These are phyloP conservation scores for Tieghemostelium lacteum DNA, from an alignment of 78 protist genomes.

Conservation along the genomic window DNA sequence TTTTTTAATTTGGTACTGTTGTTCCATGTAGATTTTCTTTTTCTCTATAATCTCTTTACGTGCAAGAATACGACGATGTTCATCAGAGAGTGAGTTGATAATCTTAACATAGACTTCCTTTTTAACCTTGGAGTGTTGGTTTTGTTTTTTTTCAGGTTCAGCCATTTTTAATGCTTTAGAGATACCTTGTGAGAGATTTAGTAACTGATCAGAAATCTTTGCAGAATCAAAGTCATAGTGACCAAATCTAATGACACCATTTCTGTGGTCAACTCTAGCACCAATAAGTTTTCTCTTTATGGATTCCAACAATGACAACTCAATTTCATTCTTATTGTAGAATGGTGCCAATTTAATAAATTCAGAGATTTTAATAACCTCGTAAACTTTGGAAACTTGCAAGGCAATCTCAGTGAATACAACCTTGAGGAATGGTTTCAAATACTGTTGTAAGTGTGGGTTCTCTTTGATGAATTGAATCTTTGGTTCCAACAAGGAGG, in stretches of 20 bases:
- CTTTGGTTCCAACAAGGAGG: slow-evolving; percentile 44
- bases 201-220: slow-evolving; percentile 64
- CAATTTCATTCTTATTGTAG: slow-evolving; percentile 50
- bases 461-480: slow-evolving; percentile 29
- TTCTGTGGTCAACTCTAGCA: slow-evolving; percentile 77
- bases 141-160: slow-evolving; percentile 42
- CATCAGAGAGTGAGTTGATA: slow-evolving; percentile 59
- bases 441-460: slow-evolving; percentile 51
- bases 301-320: slow-evolving; percentile 45
- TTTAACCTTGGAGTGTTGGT: slow-evolving; percentile 35
- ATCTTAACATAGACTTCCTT: slow-evolving; percentile 59
- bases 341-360: slow-evolving; percentile 60
- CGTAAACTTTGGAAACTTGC: slow-evolving; percentile 80
- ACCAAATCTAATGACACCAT: slow-evolving; percentile 71
- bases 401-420: slow-evolving; percentile 73
- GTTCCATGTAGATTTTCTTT: slow-evolving; percentile 80
- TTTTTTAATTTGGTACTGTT: slow-evolving; percentile 51
- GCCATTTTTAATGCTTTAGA: slow-evolving; percentile 45
- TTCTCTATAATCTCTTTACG: slow-evolving; percentile 79
- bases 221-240: slow-evolving; percentile 70
- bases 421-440: slow-evolving; percentile 50
- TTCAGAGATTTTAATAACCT: slow-evolving; percentile 64
- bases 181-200: slow-evolving; percentile 29
- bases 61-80: slow-evolving; percentile 72
- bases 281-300: slow-evolving; percentile 56